Conservation (phyloP, 257 asterid genomes). For the Catharanthus roseus region DNA sequence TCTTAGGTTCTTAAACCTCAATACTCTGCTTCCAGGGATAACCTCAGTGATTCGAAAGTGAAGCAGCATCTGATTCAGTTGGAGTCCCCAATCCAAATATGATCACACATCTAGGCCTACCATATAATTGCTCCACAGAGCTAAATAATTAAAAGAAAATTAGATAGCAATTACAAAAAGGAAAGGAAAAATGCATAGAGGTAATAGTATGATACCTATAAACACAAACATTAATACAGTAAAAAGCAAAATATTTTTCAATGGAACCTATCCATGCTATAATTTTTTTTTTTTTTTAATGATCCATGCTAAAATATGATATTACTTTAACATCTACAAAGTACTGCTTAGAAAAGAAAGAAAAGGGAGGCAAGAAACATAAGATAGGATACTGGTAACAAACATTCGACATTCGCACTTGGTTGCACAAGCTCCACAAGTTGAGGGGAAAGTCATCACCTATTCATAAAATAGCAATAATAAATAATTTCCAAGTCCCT, state of each 20-base stretch:
- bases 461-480: slow-evolving; percentile 23
- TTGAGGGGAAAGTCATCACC: slow-evolving; percentile 94
- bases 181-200: not conserved
- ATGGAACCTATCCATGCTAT: slow-evolving; percentile 4
- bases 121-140: not conserved
- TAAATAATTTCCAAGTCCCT: not conserved
- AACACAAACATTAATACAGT: not conserved
- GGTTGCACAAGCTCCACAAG: slow-evolving; percentile 80
- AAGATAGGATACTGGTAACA: slow-evolving; percentile 78
- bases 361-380: not conserved
- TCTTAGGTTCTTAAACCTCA: not conserved
- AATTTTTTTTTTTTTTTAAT: too few relatives aligned
- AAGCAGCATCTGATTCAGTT: not conserved
- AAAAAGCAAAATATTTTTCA: not conserved
- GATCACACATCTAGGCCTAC: not conserved
- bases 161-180: not conserved
- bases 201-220: not conserved
- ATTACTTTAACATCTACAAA: not conserved
- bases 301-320: not conserved
- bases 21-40: not conserved
- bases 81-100: not conserved
- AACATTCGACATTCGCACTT: slow-evolving; percentile 84
- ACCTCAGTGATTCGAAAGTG: not conserved
- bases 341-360: not conserved
- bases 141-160: not conserved